Percentiles rank a stretch among this genome's conserved stretches.
Evolutionary conservation across 176 grass and related monocot genomes (phyloP).

Genomic region (Avena insularis): DNA sequence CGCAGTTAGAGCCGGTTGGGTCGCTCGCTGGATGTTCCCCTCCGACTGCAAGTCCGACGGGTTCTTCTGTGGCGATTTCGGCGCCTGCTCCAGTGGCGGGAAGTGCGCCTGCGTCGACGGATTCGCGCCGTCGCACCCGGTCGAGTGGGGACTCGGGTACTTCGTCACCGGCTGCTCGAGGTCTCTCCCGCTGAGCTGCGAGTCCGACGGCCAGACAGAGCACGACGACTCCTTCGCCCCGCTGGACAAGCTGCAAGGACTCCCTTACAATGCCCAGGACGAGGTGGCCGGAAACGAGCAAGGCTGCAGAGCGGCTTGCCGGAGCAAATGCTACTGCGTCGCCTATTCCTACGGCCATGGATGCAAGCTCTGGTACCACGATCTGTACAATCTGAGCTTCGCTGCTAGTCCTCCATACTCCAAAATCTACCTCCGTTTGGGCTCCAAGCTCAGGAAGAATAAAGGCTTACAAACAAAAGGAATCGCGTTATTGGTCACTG

Average conservation of each 20-base stretch:
- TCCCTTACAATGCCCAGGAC: slow-evolving; percentile 35
- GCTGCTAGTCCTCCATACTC: background rate
- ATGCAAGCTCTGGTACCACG: slow-evolving; percentile 45
- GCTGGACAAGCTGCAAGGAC: slow-evolving; percentile 26
- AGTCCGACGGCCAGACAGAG: background rate
- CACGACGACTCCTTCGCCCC: slow-evolving; percentile 19
- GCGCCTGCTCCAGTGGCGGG: slow-evolving; percentile 13
- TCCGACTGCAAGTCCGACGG: slow-evolving; percentile 44
- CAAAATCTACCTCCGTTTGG: slow-evolving; percentile 38
- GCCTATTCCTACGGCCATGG: slow-evolving; percentile 44
- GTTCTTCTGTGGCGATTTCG: slow-evolving; percentile 52
- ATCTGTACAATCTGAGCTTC: slow-evolving; percentile 24
- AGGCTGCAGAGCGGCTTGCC: slow-evolving; percentile 40
- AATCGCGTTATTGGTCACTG: background rate
- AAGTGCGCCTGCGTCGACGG: slow-evolving; percentile 42
- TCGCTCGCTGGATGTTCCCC: slow-evolving; percentile 40
- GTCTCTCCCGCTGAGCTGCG: slow-evolving; percentile 36
- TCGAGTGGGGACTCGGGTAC: slow-evolving; percentile 9
- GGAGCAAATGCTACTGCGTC: slow-evolving; percentile 46
- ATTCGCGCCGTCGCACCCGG: slow-evolving; percentile 30
- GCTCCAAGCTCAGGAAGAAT: background rate
- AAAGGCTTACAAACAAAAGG: background rate
- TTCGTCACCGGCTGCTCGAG: slow-evolving; percentile 41
- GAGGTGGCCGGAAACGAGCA: slow-evolving; percentile 11
- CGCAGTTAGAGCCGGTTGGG: slow-evolving; percentile 15